Evolutionary conservation across 2,329 filamentous ascomycete genomes (phyloP), one percentile per base, ranked within the genome.

Genomic region (Penicillium occitanis): DNA sequence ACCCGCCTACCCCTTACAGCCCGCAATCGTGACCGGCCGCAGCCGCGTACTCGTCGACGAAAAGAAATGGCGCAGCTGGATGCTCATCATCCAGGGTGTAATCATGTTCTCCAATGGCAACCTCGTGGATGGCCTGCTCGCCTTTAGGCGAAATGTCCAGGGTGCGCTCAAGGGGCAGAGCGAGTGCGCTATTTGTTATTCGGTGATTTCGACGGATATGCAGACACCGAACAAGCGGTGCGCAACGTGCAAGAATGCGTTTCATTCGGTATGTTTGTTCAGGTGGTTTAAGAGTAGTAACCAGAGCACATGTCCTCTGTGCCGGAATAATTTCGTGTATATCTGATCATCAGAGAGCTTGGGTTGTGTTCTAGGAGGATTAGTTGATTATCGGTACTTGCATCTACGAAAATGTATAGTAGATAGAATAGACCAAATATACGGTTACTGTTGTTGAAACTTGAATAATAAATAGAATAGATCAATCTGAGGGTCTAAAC

Each of bases 211-310:
- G 19, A 88, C 87, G 7, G 93, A 97, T 77, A 91, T 91, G 82
- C 90, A 91, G 78, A 87, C 96, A 77, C 95, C 95, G 0, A 94
- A 95, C 77, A 98, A 98, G 84, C 85, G 87, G 64, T 99, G 95
- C 77, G 84, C 86, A 57, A 98, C 94, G 1, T 99, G 95, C 84
- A 94, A 93, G 83, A 94, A 99, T 79, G 82, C 91, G 63, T 99
- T 98, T 83, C 95, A 99, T 79, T 86, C 90, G 0, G 87, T 87
- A 2, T 99, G 95, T 80, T 79, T 99, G 79, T 97, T 92, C 82
- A 93, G 94, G 80, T 99, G 95, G 95, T 98, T 99, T 83, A 91
- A 92, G 84, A 94, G 86, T 72, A 97, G 93, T 76, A 96, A 92
- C 78, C 90, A 92, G 74, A 95, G 91, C 73, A 94, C 90, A 59